These are phyloP conservation scores for Aspergillus sp. DNA, from an alignment of 2,329 filamentous ascomycete species.

Conservation along the genomic window DNA sequence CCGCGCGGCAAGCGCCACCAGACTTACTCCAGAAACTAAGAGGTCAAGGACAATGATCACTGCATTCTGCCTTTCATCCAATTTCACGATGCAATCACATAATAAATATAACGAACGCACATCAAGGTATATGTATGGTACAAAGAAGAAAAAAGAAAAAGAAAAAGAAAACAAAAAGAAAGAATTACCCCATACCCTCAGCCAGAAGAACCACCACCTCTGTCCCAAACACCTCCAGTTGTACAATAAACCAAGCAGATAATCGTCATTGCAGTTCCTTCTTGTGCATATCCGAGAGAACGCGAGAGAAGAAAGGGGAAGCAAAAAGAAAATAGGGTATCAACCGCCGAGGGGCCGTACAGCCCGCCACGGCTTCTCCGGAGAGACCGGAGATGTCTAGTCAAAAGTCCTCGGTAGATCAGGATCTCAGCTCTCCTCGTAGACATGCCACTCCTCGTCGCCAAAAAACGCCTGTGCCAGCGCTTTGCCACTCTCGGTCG, in stretches of 20 bases:
- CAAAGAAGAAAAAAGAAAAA: constrained; percentile 9
- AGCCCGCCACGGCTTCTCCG: background rate
- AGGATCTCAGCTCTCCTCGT: constrained; percentile 44
- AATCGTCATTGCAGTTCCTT: constrained; percentile 21
- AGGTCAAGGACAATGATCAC: too few relatives aligned
- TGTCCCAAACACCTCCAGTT: constrained; percentile 17
- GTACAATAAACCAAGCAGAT: constrained; percentile 15
- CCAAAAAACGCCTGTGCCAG: constrained; percentile 61
- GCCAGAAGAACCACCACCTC: constrained; percentile 6
- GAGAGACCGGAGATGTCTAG: background rate
- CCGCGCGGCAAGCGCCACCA: too few relatives aligned
- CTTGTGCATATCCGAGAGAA: constrained; percentile 18
- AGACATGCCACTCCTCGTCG: constrained; percentile 59
- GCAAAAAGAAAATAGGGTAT: constrained; percentile 12
- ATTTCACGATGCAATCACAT: background rate
- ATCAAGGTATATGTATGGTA: constrained; percentile 18
- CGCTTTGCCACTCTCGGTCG: constrained; percentile 60
- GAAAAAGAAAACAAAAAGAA: constrained; percentile 6
- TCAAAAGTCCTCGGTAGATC: background rate
- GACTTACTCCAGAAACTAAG: too few relatives aligned
- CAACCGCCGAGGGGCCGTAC: background rate
- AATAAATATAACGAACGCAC: constrained; percentile 8
- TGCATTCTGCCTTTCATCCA: too few relatives aligned
- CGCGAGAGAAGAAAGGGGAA: background rate
- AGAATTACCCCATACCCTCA: background rate